These are phyloP conservation scores for Fusarium decemcellulare DNA, from an alignment of 2,329 filamentous ascomycete species.

Conservation along the genomic window DNA sequence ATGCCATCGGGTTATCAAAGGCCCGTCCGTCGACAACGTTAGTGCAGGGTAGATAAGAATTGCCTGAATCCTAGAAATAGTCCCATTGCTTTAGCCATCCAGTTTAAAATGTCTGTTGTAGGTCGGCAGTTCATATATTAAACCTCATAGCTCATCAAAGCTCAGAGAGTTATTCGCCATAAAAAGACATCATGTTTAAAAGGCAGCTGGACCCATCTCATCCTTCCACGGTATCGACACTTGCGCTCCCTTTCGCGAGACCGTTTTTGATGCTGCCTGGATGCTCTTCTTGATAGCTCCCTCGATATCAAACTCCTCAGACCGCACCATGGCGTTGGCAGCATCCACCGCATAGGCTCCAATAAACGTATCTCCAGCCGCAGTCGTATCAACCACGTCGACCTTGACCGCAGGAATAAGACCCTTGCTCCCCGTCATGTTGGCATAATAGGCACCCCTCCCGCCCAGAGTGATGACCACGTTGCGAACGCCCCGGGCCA, in stretches of 20 bases:
- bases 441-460: constrained; percentile 69
- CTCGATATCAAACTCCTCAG: constrained; percentile 6
- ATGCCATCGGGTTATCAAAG: no score
- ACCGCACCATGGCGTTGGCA: not conserved
- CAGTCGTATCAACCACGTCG: constrained; percentile 80
- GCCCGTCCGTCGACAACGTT: no score
- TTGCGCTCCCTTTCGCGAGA: constrained; percentile 58
- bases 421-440: constrained; percentile 54
- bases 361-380: constrained; percentile 82
- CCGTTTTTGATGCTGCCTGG: constrained; percentile 35
- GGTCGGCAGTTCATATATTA: no score
- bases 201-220: not conserved
- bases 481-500: constrained; percentile 71
- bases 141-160: no score
- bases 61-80: no score
- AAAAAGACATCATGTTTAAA: no score
- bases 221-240: constrained; percentile 46
- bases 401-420: constrained; percentile 61
- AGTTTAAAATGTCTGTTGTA: no score
- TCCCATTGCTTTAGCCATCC: no score
- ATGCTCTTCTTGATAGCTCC: constrained; percentile 6
- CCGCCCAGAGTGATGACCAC: constrained; percentile 78
- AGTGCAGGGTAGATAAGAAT: no score
- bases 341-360: constrained; percentile 73
- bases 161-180: not conserved